Base-by-base conservation (phyloP, 2,329 filamentous ascomycete species). In the Aschersonia sp. region DNA sequence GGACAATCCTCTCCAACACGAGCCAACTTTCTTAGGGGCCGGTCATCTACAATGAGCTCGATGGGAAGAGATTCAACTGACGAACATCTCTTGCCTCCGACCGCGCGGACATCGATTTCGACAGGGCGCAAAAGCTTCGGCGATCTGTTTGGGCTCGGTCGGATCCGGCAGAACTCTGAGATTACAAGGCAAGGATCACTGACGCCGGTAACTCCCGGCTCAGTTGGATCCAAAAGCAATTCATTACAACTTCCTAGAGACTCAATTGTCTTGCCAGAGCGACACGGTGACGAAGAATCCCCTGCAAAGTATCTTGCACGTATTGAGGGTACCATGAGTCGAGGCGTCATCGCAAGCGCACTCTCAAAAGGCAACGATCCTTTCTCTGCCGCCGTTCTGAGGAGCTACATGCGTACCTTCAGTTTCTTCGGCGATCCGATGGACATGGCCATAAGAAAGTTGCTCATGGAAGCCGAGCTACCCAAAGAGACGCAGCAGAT, bases 401-500 rank as follows among this genome's bases (percentile, higher is more conserved):
- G 91, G 51, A 96, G 91, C 60, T 97, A 95, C 60, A 97, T 97
- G 84, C 81, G 91, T 47, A 84, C 84, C 28, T 97, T 97, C 64
- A 81, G 83, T 47, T 97, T 97, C 67, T 97, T 96, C 58, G 89
- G 88, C 31, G 91, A 97, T 56, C 92, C 92, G 0, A 91, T 98
- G 71, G 92, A 98, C 61, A 97, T 98, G 89, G 86, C 91, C 2
- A 82, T 97, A 53, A 82, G 92, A 40, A 97, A 97, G 63, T 75
- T 98, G 45, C 73, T 98, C 48, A 95, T 97, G 85, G 89, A 96
- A 61, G 89, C 92, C 3, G 91, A 97, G 63, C 68, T 98, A 32
- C 92, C 92, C 4, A 95, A 94, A 57, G 92, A 98, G 67, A 97
- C 92, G 0, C 92, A 98, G 64, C 92, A 98, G 58, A 97, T 98